Percentiles rank a stretch among this genome's conserved stretches.
Conservation (phyloP, 2,329 filamentous ascomycete species). For the Lachnellula willkommii region DNA sequence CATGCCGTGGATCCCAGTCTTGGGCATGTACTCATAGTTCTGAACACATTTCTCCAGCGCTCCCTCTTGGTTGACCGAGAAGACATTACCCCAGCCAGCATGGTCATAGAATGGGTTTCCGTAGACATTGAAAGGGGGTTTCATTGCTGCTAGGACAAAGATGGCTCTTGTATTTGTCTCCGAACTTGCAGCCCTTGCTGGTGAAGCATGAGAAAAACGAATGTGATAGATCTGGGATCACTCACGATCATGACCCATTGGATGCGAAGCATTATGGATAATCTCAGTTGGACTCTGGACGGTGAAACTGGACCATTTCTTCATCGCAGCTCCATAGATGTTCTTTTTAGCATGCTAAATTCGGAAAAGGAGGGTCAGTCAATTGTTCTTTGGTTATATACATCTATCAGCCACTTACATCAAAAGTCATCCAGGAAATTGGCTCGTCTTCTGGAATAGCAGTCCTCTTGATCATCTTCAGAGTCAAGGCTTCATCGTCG, state of each 20-base stretch:
- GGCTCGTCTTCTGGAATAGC: slow-evolving; percentile 78
- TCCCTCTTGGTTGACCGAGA: slow-evolving; percentile 53
- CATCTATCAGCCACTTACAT: slow-evolving; percentile 48
- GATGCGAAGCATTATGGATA: slow-evolving; percentile 66
- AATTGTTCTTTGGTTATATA: too few species aligned
- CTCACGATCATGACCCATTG: slow-evolving; percentile 71
- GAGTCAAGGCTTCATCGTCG: slow-evolving; percentile 71
- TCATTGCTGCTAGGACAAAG: slow-evolving; percentile 74
- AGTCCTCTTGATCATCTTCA: slow-evolving; percentile 73
- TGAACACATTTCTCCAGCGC: slow-evolving; percentile 61
- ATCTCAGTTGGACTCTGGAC: slow-evolving; percentile 74
- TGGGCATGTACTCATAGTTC: slow-evolving; percentile 65
- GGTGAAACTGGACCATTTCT: slow-evolving; percentile 82
- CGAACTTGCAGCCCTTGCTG: slow-evolving; percentile 58
- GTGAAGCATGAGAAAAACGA: slow-evolving; percentile 6
- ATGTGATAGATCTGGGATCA: slow-evolving; percentile 14
- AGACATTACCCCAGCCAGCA: slow-evolving; percentile 76
- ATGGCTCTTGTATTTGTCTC: slow-evolving; percentile 83
- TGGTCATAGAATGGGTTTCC: slow-evolving; percentile 87
- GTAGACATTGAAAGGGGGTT: slow-evolving; percentile 77
- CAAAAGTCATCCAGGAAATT: slow-evolving; percentile 91
- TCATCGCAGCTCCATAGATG: slow-evolving; percentile 87
- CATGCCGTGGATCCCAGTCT: slow-evolving; percentile 75
- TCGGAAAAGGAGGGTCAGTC: slow-evolving; percentile 1
- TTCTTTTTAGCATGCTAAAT: slow-evolving; percentile 71